Base-by-base conservation (phyloP, 1,139 yeast genomes). In the Saccharomyces hybrid region DNA sequence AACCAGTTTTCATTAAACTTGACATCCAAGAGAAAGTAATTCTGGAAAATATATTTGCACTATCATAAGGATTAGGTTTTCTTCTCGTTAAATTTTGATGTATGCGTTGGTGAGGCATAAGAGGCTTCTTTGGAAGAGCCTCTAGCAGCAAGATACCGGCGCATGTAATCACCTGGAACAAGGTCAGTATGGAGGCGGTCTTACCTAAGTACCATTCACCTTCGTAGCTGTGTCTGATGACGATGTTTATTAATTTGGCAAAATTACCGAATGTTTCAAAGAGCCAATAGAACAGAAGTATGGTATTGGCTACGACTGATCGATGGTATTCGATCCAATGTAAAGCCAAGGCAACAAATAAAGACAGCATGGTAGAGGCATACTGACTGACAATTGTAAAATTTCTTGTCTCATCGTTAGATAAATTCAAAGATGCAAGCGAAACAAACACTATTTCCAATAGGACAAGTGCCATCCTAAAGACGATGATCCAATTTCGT, bases 1-100 rank as follows among this genome's bases (percentile, higher is more conserved):
- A 88, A 26, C 99, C 99, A 56, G 79, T 80, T 66, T 78, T 84
- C 97, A 93, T 91, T 66, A 93, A 75, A 4, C 85, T 88, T 2
- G 91, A 82, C 95, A 93, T 87, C 99, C 99, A 93, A 47, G 82
- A 76, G 70, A 93, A 93, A 0, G 95, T 83, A 56, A 95, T 75
- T 58, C 81, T 78, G 16, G 95, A 83, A 65, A 91, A 90, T 26
- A 90, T 74, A 66, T 91, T 87, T 11, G 99, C 96, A 41, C 73
- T 73, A 64, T 91, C 98, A 59, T 80, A 83, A 2, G 97, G 96
- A 59, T 78, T 81, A 52, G 70, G 67, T 51, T 69, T 69, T 52
- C 65, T 67, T 47, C 69, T 68, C 9, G 72, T 58, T 42, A 66
- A 62, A 38, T 71, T 73, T 53, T 75, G 77, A 34, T 71, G 68